A percentile compares a stretch with the other conserved stretches of the same genome.
These are phyloP conservation scores for Alternaria brassicae DNA, from an alignment of 2,329 filamentous ascomycete species.

Conservation along the genomic window DNA sequence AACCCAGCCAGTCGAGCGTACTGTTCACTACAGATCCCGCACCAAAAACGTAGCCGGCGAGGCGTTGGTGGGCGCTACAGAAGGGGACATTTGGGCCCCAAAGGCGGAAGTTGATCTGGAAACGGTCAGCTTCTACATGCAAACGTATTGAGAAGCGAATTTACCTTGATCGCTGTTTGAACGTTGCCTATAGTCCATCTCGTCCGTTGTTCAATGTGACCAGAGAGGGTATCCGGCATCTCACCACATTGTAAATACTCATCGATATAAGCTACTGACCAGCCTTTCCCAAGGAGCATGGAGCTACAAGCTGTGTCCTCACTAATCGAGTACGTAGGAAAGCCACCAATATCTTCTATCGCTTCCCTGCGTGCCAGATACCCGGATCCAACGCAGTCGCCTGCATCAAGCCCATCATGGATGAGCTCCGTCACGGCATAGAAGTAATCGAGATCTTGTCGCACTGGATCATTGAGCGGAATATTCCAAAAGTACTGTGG, in stretches of 20 bases:
- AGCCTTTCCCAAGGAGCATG: slow-evolving; percentile 65
- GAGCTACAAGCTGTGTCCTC: slow-evolving; percentile 68
- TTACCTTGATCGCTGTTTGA: slow-evolving; percentile 27
- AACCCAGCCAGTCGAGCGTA: background rate
- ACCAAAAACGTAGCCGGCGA: slow-evolving; percentile 14
- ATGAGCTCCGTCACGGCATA: slow-evolving; percentile 61
- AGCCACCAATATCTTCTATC: slow-evolving; percentile 67
- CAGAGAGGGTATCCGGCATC: slow-evolving; percentile 26
- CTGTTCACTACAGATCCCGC: background rate
- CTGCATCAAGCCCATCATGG: slow-evolving; percentile 58
- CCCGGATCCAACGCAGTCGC: slow-evolving; percentile 71
- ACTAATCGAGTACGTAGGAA: slow-evolving; percentile 65
- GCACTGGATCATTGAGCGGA: slow-evolving; percentile 64
- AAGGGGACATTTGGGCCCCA: slow-evolving; percentile 19
- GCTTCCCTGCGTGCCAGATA: slow-evolving; percentile 67
- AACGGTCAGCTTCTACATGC: background rate
- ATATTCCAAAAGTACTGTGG: slow-evolving; percentile 65
- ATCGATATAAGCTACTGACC: slow-evolving; percentile 60
- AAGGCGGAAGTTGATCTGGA: slow-evolving; percentile 19
- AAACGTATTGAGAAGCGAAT: background rate
- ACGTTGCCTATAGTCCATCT: slow-evolving; percentile 31
- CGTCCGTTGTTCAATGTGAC: slow-evolving; percentile 32
- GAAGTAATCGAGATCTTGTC: slow-evolving; percentile 66
- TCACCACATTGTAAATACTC: slow-evolving; percentile 32
- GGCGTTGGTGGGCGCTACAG: slow-evolving; percentile 13